A percentile compares a stretch with the other conserved stretches of the same genome.
Conservation (phyloP, 2,329 filamentous ascomycete species). For the Corinectria fuckeliana region DNA sequence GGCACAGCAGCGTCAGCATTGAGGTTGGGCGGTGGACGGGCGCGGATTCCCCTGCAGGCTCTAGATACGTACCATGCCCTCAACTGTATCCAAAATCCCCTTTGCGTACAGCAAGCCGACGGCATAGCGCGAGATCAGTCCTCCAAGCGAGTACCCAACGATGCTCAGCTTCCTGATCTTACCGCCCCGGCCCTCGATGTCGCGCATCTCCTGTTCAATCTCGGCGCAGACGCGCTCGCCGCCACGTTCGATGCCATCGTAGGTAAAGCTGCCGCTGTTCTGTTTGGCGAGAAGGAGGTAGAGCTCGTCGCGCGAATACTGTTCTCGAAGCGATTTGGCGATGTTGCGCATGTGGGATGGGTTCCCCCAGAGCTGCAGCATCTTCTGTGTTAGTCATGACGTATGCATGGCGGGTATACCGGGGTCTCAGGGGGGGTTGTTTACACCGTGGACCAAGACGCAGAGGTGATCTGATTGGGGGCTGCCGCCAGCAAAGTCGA, state of each 20-base stretch:
- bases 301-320: slow-evolving; percentile 67
- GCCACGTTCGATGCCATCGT: slow-evolving; percentile 72
- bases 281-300: slow-evolving; percentile 75
- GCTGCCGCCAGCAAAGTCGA: slow-evolving; percentile 56
- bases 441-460: slow-evolving; percentile 78
- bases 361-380: slow-evolving; percentile 74
- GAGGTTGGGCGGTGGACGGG: not conserved
- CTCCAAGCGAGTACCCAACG: slow-evolving; percentile 88
- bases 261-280: slow-evolving; percentile 76
- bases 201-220: slow-evolving; percentile 68
- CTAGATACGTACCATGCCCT: slow-evolving; percentile 73
- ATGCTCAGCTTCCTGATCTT: slow-evolving; percentile 83
- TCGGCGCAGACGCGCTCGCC: slow-evolving; percentile 72
- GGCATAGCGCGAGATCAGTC: slow-evolving; percentile 84
- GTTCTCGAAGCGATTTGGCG: slow-evolving; percentile 67
- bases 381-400: slow-evolving; percentile 31
- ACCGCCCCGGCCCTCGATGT: slow-evolving; percentile 66
- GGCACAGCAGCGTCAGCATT: slow-evolving; percentile 20
- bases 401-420: slow-evolving; percentile 17
- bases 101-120: slow-evolving; percentile 83
- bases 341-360: slow-evolving; percentile 75
- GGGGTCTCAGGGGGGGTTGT: slow-evolving; percentile 39
- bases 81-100: slow-evolving; percentile 78
- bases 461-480: slow-evolving; percentile 72
- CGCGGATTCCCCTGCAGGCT: not conserved